Percentiles rank a stretch among this genome's conserved stretches.
These are phyloP conservation scores for Nyctanthes arbortristis DNA, from an alignment of 257 asterid genomes.

Conservation along the genomic window DNA sequence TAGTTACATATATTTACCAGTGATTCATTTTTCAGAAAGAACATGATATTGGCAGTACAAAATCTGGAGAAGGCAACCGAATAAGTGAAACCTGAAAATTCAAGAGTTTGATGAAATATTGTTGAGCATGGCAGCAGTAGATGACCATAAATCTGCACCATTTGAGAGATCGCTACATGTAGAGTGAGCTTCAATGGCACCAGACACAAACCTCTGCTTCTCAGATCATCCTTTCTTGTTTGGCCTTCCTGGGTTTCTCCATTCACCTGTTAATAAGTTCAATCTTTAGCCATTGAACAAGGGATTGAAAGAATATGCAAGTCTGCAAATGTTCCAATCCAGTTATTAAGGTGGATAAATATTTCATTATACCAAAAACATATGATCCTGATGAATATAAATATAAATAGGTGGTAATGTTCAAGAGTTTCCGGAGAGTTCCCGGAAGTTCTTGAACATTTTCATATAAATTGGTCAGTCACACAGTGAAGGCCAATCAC, in stretches of 20 bases:
- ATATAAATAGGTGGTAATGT: no score
- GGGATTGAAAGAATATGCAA: no score
- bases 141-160: slow-evolving; percentile 95
- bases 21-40: background rate
- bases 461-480: no score
- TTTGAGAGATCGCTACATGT: slow-evolving; percentile 61
- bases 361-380: no score
- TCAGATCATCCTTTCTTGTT: slow-evolving; percentile 35
- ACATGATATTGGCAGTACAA: background rate
- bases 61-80: background rate
- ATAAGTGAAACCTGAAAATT: background rate
- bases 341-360: no score
- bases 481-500: no score
- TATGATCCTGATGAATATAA: no score
- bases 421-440: no score
- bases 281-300: background rate
- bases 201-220: slow-evolving; percentile 78
- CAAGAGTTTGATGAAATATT: slow-evolving; percentile 33
- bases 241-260: slow-evolving; percentile 25
- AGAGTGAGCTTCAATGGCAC: slow-evolving; percentile 64
- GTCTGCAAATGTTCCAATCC: no score
- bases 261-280: slow-evolving; percentile 46
- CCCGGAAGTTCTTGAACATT: no score
- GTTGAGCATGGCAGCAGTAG: slow-evolving; percentile 48
- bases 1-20: background rate